Base-by-base conservation (phyloP, 495 filamentous ascomycete genomes). In the Staphylotrichum tortipilum region DNA sequence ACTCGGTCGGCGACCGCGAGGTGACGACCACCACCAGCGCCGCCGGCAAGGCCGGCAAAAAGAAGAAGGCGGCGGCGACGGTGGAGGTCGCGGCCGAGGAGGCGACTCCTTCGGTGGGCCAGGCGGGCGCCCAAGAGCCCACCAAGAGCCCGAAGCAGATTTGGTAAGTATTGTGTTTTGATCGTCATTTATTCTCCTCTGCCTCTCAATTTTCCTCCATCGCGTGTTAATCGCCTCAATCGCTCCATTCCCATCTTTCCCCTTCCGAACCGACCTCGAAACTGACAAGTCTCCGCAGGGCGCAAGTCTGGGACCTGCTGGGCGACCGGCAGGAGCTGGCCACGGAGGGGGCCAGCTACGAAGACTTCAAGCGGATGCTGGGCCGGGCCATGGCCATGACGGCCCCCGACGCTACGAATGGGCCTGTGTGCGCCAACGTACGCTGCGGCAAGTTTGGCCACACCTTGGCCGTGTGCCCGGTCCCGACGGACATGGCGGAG, bases 391-490 rank as follows among this genome's bases (percentile, higher is more conserved):
- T n/a, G 7, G 23, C n/a, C 5, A 2, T 9, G 12, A 11, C 7
- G 7, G 14, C 9, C 18, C 19, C 14, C 14, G 17, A 1, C 26
- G 24, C 34, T 2, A 1, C 6, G 7, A 24, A 15, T 4, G 28
- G 38, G 3, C 47, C 47, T 12, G n/a, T 29, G 9, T 50, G 47
- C 39, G 47, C 6, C 4, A 50, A 50, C 15, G 38, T 30, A 1
- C 3, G 18, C 22, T 50, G 47, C n/a, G 12, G 38, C 38, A 21
- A 14, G 29, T 43, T 28, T 18, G 47, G 38, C 10, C 47, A 50
- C 39, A 40, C 36, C n/a, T 15, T 50, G 7, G 28, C 47, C 3
- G 38, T 50, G n/a, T 50, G 47, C 11, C 47, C 47, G 3, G 5
- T 18, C 4, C 47, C 47, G 15, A 31, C 30, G 12, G 6, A 23